These are phyloP conservation scores for Ceratocystis alfenasii DNA, from an alignment of 2,329 filamentous ascomycete genomes.

Conservation along the genomic window DNA sequence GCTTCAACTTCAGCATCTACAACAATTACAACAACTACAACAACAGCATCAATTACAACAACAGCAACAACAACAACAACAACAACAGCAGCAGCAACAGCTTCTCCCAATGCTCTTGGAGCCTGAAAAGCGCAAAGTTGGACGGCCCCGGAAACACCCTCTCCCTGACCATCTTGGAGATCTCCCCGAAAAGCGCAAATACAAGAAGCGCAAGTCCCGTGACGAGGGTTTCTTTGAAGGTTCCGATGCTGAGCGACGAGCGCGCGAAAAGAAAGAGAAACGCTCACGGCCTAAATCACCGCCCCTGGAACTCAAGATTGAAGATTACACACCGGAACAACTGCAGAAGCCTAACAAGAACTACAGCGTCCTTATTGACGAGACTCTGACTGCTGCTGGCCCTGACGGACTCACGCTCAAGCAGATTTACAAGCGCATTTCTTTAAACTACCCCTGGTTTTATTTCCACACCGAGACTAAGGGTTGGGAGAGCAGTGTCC, in stretches of 20 bases:
- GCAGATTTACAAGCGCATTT: constrained; percentile 52
- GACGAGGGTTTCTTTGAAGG: constrained; percentile 40
- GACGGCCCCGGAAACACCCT: constrained; percentile 52
- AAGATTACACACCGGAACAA: constrained; percentile 46
- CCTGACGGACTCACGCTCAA: constrained; percentile 45
- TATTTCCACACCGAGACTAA: constrained; percentile 50
- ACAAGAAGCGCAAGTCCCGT: constrained; percentile 49
- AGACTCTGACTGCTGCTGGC: constrained; percentile 44
- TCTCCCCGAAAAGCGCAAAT: constrained; percentile 51
- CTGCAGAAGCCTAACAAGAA: constrained; percentile 51
- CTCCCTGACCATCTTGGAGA: constrained; percentile 44
- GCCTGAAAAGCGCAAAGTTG: constrained; percentile 51
- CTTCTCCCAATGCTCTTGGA: constrained; percentile 10
- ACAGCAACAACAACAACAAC: constrained; percentile 10
- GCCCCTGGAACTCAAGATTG: constrained; percentile 42
- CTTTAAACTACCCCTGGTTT: constrained; percentile 46
- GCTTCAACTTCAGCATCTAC: constrained; percentile 3
- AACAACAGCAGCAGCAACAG: constrained; percentile 9
- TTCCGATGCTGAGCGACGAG: constrained; percentile 44
- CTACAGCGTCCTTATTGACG: constrained; percentile 49
- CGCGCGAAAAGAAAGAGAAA: constrained; percentile 48
- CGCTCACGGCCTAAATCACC: constrained; percentile 44
- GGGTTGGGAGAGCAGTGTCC: constrained; percentile 55
- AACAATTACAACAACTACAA: constrained; percentile 13
- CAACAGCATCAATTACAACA: constrained; percentile 13